phyloP scores from a whole-genome alignment of 345 rosid species.

The Populus nigra region DNA sequence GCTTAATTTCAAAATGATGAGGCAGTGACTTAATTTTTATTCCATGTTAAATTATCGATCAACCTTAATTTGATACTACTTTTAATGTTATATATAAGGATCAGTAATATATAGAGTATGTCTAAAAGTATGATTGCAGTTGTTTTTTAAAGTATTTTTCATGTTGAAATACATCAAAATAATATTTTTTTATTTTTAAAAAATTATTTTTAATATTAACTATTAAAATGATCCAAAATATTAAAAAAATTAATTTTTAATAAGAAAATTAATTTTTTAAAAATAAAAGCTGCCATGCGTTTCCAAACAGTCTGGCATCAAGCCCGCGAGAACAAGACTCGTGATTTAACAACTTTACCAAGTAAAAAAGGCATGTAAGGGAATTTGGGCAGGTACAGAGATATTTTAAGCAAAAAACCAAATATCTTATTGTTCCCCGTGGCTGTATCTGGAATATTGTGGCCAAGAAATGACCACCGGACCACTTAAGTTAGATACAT shows the following conservation, averaged over 20 bases:
- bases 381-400: not conserved
- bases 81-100: no score
- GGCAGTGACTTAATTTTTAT: not conserved
- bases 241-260: no score
- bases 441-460: constrained; percentile 5
- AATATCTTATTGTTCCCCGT: not conserved
- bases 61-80: not conserved
- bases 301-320: no score
- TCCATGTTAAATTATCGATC: not conserved
- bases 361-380: not conserved
- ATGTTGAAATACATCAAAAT: no score
- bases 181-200: no score
- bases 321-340: not conserved
- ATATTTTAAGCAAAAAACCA: not conserved
- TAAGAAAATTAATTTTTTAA: no score
- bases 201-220: no score
- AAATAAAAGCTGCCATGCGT: no score
- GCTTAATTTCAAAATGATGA: not conserved
- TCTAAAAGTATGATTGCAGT: no score
- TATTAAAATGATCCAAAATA: no score
- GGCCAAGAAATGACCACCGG: constrained; percentile 32
- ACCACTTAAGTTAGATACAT: not conserved
- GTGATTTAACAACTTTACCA: not conserved
- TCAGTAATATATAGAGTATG: no score
- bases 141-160: no score